Conservation (phyloP, 306 rosid genomes). For the Cicer judaicum region DNA sequence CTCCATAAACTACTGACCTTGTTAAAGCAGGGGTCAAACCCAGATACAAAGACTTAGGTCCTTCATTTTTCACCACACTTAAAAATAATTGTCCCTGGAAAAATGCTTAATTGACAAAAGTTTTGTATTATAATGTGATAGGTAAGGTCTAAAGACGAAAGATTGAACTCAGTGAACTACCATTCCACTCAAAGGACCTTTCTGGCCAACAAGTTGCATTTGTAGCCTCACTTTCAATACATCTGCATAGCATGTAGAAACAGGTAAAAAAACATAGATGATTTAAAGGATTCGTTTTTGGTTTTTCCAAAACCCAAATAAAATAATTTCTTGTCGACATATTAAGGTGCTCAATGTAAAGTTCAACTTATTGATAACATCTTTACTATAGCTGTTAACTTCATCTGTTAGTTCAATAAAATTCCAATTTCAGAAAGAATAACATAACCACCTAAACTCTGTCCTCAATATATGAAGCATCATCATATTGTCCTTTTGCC, state of each 20-base stretch:
- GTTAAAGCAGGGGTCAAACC: constrained; percentile 90
- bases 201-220: constrained; percentile 97
- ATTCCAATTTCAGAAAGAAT: constrained; percentile 19
- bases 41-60: constrained; percentile 81
- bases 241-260: constrained; percentile 69
- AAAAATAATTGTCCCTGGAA: constrained; percentile 70
- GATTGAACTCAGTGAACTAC: constrained; percentile 56
- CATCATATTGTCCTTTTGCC: constrained; percentile 9
- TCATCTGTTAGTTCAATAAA: not conserved
- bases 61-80: constrained; percentile 72
- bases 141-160: constrained; percentile 44
- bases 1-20: constrained; percentile 92
- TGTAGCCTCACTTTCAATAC: constrained; percentile 96
- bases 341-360: constrained; percentile 28
- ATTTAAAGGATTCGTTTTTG: not conserved
- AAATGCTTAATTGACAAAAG: constrained; percentile 44
- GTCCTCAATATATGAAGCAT: constrained; percentile 2
- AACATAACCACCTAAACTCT: not conserved
- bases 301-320: constrained; percentile 9
- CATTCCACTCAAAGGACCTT: constrained; percentile 90
- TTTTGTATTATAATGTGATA: constrained; percentile 35
- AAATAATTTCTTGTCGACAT: constrained; percentile 18
- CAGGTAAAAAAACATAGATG: constrained; percentile 18
- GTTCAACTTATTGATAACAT: constrained; percentile 22
- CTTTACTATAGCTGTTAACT: constrained; percentile 16